A percentile compares a stretch with the other conserved stretches of the same genome.
Conservation (phyloP, 164 flowering plant species). For the Platanus orientalis region DNA sequence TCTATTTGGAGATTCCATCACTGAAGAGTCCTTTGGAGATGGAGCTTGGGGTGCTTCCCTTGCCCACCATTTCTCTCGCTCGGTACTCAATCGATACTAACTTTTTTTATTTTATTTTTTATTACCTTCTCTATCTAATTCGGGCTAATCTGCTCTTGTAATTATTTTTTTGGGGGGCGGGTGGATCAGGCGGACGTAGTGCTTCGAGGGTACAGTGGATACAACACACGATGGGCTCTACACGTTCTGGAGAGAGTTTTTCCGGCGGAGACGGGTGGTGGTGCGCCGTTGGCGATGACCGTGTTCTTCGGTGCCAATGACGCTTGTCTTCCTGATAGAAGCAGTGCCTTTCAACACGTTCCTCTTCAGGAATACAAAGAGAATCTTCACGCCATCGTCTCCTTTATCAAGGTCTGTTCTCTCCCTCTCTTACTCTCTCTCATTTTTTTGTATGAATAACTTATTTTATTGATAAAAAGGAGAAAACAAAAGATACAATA, state of each 20-base stretch:
- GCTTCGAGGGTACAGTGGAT: constrained; percentile 81
- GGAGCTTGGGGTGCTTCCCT: constrained; percentile 86
- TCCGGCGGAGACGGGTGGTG: constrained; percentile 22
- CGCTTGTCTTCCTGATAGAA: constrained; percentile 62
- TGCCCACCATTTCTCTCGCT: constrained; percentile 58
- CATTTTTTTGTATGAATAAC: too few relatives aligned
- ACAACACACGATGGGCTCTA: constrained; percentile 82
- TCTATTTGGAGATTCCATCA: constrained; percentile 86
- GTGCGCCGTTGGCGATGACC: constrained; percentile 53
- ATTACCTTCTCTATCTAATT: neutral
- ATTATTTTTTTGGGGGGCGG: constrained; percentile 4
- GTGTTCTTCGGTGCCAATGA: constrained; percentile 91
- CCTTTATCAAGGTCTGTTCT: constrained; percentile 49
- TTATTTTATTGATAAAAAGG: too few relatives aligned
- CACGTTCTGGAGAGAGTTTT: constrained; percentile 45
- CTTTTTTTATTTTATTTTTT: neutral
- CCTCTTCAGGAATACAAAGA: constrained; percentile 62
- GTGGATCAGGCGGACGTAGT: constrained; percentile 59
- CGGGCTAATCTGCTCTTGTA: too few relatives aligned
- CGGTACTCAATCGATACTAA: too few relatives aligned
- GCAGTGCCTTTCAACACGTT: constrained; percentile 66
- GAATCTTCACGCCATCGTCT: constrained; percentile 53
- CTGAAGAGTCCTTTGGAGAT: constrained; percentile 56
- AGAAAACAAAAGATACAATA: too few relatives aligned
- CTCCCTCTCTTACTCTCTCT: constrained; percentile 6